Conservation (phyloP, 2,329 filamentous ascomycete genomes). For the Penicillium sp. region DNA sequence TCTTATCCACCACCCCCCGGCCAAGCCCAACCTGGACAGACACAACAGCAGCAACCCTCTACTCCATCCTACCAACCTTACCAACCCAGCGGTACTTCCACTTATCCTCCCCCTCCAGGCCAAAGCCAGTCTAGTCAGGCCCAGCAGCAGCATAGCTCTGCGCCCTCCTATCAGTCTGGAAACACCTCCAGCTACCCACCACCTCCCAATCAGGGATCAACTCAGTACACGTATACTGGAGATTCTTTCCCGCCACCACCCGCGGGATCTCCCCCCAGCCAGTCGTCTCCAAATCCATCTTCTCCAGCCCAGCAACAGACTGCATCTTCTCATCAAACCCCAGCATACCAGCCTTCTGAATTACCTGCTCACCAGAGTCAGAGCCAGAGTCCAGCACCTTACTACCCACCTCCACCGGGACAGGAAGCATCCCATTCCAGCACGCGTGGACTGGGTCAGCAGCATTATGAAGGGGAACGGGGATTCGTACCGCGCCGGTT, state of each 20-base stretch:
- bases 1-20: slow-evolving; percentile 6
- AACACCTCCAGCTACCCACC: no score
- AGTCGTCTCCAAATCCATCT: slow-evolving; percentile 15
- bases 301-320: slow-evolving; percentile 19
- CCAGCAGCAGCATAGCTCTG: slow-evolving; percentile 9
- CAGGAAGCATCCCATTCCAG: slow-evolving; percentile 36
- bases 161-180: slow-evolving; percentile 10
- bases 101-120: slow-evolving; percentile 4
- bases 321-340: slow-evolving; percentile 10
- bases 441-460: slow-evolving; percentile 35
- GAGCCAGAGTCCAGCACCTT: slow-evolving; percentile 31
- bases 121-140: slow-evolving; percentile 4
- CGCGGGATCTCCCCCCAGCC: slow-evolving; percentile 32
- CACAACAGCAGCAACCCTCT: not conserved
- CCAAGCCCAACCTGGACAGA: slow-evolving; percentile 1
- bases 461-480: slow-evolving; percentile 38
- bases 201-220: slow-evolving; percentile 1
- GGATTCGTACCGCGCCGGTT: slow-evolving; percentile 37
- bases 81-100: not conserved
- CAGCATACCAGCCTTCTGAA: slow-evolving; percentile 9
- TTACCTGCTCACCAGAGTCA: slow-evolving; percentile 12
- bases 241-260: slow-evolving; percentile 42
- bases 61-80: slow-evolving; percentile 3
- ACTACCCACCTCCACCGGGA: slow-evolving; percentile 44
- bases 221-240: slow-evolving; percentile 31